A percentile compares a stretch with the other conserved stretches of the same genome.
These are phyloP conservation scores for Trapa incisa DNA, from an alignment of 345 rosid species.

Conservation along the genomic window DNA sequence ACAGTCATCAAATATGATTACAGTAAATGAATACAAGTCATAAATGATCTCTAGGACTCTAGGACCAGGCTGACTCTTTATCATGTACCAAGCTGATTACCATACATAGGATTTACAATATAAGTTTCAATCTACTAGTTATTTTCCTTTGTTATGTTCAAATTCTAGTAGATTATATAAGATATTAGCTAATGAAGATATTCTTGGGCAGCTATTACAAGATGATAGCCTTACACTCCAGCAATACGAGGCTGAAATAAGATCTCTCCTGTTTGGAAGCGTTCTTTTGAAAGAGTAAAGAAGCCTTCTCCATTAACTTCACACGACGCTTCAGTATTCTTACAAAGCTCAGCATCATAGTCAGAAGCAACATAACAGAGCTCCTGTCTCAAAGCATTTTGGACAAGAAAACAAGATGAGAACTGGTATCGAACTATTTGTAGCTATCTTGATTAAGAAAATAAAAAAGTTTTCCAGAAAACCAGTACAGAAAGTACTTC, in stretches of 20 bases:
- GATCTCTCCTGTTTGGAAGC: conserved; percentile 89
- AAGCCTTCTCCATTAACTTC: conserved; percentile 59
- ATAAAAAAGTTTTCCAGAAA: background rate
- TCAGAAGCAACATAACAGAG: conserved; percentile 88
- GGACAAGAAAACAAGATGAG: conserved; percentile 9
- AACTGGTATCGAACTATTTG: background rate
- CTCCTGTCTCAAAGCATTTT: conserved; percentile 30
- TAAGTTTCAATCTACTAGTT: background rate
- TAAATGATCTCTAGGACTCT: no score
- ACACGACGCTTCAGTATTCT: conserved; percentile 50
- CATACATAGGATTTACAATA: background rate
- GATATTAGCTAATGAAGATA: no score
- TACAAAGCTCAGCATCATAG: conserved; percentile 51
- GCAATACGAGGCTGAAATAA: conserved; percentile 78
- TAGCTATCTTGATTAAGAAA: no score
- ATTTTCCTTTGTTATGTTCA: background rate
- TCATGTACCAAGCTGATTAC: background rate
- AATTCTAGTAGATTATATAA: background rate
- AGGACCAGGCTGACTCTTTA: background rate
- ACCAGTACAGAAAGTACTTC: background rate
- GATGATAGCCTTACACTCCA: conserved; percentile 55
- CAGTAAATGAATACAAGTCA: background rate
- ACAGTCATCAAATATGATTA: background rate
- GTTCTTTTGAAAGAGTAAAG: conserved; percentile 71
- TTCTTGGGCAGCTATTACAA: background rate